Conservation (phyloP, 495 filamentous ascomycete genomes). For the Penicillium flavigenum region DNA sequence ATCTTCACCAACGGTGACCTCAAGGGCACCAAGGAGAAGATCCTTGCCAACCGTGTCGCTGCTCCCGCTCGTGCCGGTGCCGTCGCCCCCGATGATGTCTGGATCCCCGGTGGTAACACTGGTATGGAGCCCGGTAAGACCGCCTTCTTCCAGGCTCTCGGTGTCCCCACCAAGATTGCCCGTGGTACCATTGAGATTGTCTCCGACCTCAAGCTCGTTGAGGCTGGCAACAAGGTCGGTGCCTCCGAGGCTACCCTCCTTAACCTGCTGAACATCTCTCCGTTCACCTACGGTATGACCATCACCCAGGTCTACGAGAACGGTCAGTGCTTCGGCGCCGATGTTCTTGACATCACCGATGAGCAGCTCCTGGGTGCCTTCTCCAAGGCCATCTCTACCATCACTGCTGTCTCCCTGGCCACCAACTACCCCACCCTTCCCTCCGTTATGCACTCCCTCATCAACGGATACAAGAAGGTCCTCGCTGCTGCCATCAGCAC, state of each 20-base stretch:
- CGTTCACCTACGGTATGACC: slow-evolving; percentile 99
- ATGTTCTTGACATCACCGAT: slow-evolving; percentile 90
- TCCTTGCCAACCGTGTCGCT: slow-evolving; percentile 93
- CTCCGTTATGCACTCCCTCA: slow-evolving; percentile 87
- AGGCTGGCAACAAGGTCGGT: slow-evolving; percentile 90
- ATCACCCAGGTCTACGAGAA: slow-evolving; percentile 94
- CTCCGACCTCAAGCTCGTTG: slow-evolving; percentile 94
- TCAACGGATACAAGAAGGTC: slow-evolving; percentile 98
- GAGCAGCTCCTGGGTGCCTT: slow-evolving; percentile 85
- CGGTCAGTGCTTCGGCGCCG: slow-evolving; percentile 82
- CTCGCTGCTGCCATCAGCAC: slow-evolving; percentile 87
- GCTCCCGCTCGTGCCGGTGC: slow-evolving; percentile 97
- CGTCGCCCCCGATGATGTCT: slow-evolving; percentile 85
- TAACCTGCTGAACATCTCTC: slow-evolving; percentile 99
- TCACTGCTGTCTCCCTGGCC: slow-evolving; percentile 87
- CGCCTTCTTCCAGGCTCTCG: slow-evolving; percentile 99
- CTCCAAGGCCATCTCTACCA: slow-evolving; percentile 76
- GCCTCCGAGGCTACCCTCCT: slow-evolving; percentile 97
- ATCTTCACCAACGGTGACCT: slow-evolving; percentile 98
- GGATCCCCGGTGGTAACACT: slow-evolving; percentile 94
- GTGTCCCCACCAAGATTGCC: slow-evolving; percentile 99
- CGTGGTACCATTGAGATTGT: slow-evolving; percentile 99
- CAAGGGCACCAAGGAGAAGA: slow-evolving; percentile 87
- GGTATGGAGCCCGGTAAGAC: slow-evolving; percentile 99
- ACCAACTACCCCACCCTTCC: slow-evolving; percentile 95